A percentile compares a stretch with the other conserved stretches of the same genome.
Conservation (phyloP, 495 filamentous ascomycete genomes). For the Xylaria acuta region DNA sequence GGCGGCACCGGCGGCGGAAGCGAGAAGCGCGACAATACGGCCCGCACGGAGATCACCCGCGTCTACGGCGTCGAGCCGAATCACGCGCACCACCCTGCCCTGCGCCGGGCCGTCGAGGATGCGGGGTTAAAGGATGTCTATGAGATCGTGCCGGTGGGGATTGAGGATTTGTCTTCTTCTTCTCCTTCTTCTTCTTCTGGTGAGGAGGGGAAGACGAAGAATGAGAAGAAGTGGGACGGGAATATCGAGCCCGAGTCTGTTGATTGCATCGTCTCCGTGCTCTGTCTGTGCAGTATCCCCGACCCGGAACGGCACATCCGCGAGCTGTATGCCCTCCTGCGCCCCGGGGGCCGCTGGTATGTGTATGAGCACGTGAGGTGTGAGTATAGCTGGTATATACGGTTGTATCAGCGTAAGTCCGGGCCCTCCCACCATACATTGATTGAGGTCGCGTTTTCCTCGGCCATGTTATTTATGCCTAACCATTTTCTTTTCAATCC, state of each 20-base stretch:
- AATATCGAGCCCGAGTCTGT: conserved; percentile 60
- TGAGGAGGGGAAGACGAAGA: conserved; percentile 4
- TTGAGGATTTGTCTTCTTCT: conserved; percentile 57
- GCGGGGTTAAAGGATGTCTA: conserved; percentile 66
- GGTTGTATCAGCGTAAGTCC: conserved; percentile 58
- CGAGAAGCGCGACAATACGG: conserved; percentile 4
- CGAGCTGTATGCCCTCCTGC: conserved; percentile 67
- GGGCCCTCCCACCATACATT: too few species aligned
- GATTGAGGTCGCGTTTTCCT: neutral
- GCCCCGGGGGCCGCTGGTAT: conserved; percentile 71
- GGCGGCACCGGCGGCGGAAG: conserved; percentile 9
- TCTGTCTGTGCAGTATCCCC: conserved; percentile 77
- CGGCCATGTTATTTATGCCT: too few species aligned
- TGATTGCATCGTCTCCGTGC: conserved; percentile 71
- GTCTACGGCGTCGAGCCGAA: conserved; percentile 77
- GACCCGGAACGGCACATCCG: conserved; percentile 61
- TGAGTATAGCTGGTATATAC: conserved; percentile 54
- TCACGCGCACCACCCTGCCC: conserved; percentile 54
- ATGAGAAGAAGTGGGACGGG: conserved; percentile 41
- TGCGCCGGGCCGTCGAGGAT: conserved; percentile 53
- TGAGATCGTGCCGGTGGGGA: conserved; percentile 66
- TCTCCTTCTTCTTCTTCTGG: too few species aligned
- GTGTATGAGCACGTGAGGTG: conserved; percentile 73
- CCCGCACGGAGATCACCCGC: conserved; percentile 48
- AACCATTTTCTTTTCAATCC: too few species aligned